These are phyloP conservation scores for Pezicula radicicola DNA, from an alignment of 2,329 filamentous ascomycete species.

Conservation along the genomic window DNA sequence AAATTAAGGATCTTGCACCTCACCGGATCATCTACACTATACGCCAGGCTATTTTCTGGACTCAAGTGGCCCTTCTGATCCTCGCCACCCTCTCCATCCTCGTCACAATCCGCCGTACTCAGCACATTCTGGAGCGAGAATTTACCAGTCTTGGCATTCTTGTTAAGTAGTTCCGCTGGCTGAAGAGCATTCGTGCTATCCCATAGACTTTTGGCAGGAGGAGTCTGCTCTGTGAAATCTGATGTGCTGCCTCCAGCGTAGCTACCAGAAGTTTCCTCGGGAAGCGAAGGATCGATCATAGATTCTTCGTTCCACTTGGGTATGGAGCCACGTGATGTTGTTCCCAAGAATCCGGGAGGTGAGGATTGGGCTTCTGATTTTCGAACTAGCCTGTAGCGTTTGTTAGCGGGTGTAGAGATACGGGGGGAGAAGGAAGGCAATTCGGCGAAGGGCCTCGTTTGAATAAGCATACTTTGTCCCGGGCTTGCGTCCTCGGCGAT, in stretches of 20 bases:
- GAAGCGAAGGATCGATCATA: background rate
- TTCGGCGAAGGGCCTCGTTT: background rate
- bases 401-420: background rate
- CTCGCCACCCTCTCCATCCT: background rate
- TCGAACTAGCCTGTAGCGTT: background rate
- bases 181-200: slow-evolving; percentile 23
- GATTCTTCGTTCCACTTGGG: background rate
- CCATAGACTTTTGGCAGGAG: background rate
- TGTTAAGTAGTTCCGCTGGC: slow-evolving; percentile 31
- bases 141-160: slow-evolving; percentile 29
- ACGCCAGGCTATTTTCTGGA: background rate
- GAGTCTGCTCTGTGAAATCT: background rate
- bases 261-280: background rate
- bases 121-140: slow-evolving; percentile 33
- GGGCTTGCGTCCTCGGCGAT: slow-evolving; percentile 36
- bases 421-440: background rate
- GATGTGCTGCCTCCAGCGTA: background rate
- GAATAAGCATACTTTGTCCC: slow-evolving; percentile 28
- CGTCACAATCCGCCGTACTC: slow-evolving; percentile 9
- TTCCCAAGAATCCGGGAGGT: background rate
- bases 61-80: background rate
- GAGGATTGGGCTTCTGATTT: background rate
- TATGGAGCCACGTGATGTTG: background rate
- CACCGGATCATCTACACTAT: slow-evolving; percentile 25
- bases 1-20: slow-evolving; percentile 23